Conservation (phyloP, 495 filamentous ascomycete genomes). For the Talaromyces wortmannii region DNA sequence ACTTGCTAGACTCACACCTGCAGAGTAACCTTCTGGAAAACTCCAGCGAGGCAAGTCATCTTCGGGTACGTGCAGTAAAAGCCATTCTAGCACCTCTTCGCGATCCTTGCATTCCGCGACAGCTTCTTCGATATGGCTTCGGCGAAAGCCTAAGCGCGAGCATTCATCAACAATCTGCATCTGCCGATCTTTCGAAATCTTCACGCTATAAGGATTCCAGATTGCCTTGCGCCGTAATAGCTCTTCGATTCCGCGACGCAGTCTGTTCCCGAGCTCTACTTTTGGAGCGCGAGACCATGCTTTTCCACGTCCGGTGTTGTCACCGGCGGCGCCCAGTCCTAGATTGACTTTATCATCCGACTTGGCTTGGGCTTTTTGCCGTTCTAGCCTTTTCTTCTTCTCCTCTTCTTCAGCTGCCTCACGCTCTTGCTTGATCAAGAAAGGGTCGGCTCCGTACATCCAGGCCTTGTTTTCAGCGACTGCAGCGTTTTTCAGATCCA, state of each 20-base stretch:
- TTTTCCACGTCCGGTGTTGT: constrained; percentile 36
- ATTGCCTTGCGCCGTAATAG: constrained; percentile 67
- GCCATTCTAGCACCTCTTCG: constrained; percentile 91
- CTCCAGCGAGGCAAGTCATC: constrained; percentile 89
- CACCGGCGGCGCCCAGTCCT: constrained; percentile 19
- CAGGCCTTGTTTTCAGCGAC: constrained; percentile 69
- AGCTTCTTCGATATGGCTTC: constrained; percentile 85
- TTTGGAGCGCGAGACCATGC: constrained; percentile 83
- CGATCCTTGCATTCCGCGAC: constrained; percentile 78
- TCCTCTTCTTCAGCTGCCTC: constrained; percentile 64
- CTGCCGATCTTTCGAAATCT: constrained; percentile 51
- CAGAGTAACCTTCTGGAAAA: constrained; percentile 82
- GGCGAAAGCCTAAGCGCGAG: constrained; percentile 68
- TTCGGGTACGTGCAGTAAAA: constrained; percentile 92
- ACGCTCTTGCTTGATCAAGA: constrained; percentile 67
- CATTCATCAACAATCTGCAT: constrained; percentile 66
- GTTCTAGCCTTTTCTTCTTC: constrained; percentile 63
- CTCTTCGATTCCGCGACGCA: constrained; percentile 68
- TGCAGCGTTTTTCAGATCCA: constrained; percentile 69
- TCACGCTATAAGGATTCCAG: constrained; percentile 77
- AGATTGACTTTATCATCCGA: constrained; percentile 44
- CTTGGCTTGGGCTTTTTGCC: constrained; percentile 55
- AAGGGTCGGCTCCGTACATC: constrained; percentile 97
- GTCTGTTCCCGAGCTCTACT: constrained; percentile 82
- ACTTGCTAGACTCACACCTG: constrained; percentile 76